A percentile compares a stretch with the other conserved stretches of the same genome.
Conservation (phyloP, 495 filamentous ascomycete genomes). For the Aspergillus haitiensis region DNA sequence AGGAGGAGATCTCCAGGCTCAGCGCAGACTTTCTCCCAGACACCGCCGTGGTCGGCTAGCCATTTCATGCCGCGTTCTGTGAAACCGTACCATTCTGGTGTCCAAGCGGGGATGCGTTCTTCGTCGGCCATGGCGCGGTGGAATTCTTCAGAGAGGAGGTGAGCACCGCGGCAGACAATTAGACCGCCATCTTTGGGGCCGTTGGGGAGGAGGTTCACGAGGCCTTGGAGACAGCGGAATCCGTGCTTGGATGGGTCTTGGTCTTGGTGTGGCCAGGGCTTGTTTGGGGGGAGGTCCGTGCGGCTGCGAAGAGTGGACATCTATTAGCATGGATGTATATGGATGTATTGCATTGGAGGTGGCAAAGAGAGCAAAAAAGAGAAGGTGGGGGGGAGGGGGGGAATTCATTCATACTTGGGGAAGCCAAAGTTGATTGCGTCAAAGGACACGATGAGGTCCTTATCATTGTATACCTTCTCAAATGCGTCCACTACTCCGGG, state of each 20-base stretch:
- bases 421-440: constrained; percentile 44
- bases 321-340: background rate
- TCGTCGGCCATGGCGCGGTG: constrained; percentile 34
- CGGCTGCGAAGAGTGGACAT: constrained; percentile 19
- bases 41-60: constrained; percentile 33
- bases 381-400: too few relatives aligned
- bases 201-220: constrained; percentile 44
- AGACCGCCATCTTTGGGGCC: constrained; percentile 46
- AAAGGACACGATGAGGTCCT: constrained; percentile 47
- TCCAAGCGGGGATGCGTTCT: constrained; percentile 36
- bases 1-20: constrained; percentile 42
- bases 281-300: constrained; percentile 36
- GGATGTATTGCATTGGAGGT: too few relatives aligned
- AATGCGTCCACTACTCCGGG: constrained; percentile 43
- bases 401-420: constrained; percentile 17
- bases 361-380: too few relatives aligned
- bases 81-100: constrained; percentile 40
- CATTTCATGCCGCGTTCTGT: constrained; percentile 39
- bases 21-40: constrained; percentile 40
- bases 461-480: constrained; percentile 38
- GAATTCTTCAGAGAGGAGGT: constrained; percentile 39
- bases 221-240: constrained; percentile 46
- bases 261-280: constrained; percentile 49
- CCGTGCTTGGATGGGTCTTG: constrained; percentile 42
- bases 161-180: constrained; percentile 36